Percentiles rank a stretch among this genome's conserved stretches.
phyloP scores from a whole-genome alignment of 352 stramenopile genomes.

The Phytophthora colocasiae region DNA sequence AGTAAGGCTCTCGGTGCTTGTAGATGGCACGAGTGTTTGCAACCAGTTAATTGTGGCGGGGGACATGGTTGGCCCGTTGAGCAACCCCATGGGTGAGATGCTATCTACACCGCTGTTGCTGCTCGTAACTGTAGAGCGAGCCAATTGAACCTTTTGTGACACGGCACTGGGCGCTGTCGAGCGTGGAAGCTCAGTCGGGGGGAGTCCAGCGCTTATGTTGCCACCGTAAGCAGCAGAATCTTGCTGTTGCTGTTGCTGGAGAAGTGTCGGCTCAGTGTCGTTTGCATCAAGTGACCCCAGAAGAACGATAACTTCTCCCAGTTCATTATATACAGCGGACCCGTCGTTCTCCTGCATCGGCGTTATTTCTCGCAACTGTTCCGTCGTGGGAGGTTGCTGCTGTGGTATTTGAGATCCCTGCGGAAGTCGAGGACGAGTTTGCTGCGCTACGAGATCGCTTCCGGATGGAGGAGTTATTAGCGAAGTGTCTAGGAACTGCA shows the following conservation, averaged over 20 bases:
- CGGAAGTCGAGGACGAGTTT: constrained; percentile 10
- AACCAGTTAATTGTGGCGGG: constrained; percentile 82
- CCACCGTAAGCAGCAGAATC: not conserved
- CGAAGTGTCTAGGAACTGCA: constrained; percentile 69
- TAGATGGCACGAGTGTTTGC: constrained; percentile 74
- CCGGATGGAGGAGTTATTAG: constrained; percentile 50
- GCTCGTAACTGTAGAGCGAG: constrained; percentile 51
- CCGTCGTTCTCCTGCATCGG: constrained; percentile 52
- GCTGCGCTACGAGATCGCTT: constrained; percentile 30
- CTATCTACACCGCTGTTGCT: constrained; percentile 54
- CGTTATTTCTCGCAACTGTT: constrained; percentile 38
- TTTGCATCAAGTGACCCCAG: constrained; percentile 77
- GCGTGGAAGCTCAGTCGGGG: constrained; percentile 1
- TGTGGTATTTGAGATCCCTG: constrained; percentile 13
- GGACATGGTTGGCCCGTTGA: constrained; percentile 74
- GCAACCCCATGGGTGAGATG: constrained; percentile 61
- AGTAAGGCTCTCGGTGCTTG: constrained; percentile 67
- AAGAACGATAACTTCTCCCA: constrained; percentile 72
- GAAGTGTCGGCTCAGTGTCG: constrained; percentile 36
- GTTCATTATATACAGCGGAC: constrained; percentile 55
- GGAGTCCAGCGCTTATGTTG: constrained; percentile 5
- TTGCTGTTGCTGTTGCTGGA: constrained; percentile 22
- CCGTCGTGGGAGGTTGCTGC: constrained; percentile 13
- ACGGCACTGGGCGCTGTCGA: constrained; percentile 1
- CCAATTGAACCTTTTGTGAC: constrained; percentile 54